Evolutionary conservation across 176 grass and related monocot species (phyloP).

Genomic region (barley (Hordeum vulgare)): DNA sequence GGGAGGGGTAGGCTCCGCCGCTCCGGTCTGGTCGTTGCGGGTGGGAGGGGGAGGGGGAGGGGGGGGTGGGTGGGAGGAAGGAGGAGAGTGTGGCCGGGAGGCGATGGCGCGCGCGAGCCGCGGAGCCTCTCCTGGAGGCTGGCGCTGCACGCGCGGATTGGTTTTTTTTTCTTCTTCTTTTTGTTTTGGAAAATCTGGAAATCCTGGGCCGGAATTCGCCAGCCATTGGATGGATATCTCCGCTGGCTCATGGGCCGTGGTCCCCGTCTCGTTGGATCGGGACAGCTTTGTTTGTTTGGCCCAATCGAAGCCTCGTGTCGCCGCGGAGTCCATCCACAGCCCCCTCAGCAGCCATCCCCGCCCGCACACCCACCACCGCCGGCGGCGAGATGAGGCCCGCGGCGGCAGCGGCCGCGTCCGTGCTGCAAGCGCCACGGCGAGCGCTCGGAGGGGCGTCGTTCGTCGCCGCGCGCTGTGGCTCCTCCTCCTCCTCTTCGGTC

Average conservation of each 20-base stretch:
- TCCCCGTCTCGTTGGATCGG: not conserved
- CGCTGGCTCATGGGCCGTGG: not conserved
- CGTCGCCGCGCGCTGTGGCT: constrained; percentile 31
- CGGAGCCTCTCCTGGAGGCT: not conserved
- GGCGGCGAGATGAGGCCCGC: constrained; percentile 40
- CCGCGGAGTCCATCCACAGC: not conserved
- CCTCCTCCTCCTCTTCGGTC: constrained; percentile 19
- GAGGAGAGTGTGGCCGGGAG: constrained; percentile 35
- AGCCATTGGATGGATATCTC: not conserved
- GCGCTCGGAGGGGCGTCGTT: not conserved
- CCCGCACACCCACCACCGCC: not conserved
- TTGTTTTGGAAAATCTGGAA: not conserved
- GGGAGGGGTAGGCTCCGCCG: not conserved
- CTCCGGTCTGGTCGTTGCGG: not conserved
- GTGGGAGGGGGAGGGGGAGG: not conserved
- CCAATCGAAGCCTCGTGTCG: not conserved
- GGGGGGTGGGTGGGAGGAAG: not conserved
- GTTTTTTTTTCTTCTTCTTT: not conserved
- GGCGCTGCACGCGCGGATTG: not conserved
- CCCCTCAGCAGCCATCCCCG: not conserved
- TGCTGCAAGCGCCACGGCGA: constrained; percentile 18
- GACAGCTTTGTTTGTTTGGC: not conserved
- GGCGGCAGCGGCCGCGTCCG: constrained; percentile 37
- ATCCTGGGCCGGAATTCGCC: not conserved
- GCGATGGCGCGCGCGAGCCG: constrained; percentile 28